Percentiles rank a stretch among this genome's conserved stretches.
These are phyloP conservation scores for Penicillium sp. DNA, from an alignment of 2,329 filamentous ascomycete genomes.

Conservation along the genomic window DNA sequence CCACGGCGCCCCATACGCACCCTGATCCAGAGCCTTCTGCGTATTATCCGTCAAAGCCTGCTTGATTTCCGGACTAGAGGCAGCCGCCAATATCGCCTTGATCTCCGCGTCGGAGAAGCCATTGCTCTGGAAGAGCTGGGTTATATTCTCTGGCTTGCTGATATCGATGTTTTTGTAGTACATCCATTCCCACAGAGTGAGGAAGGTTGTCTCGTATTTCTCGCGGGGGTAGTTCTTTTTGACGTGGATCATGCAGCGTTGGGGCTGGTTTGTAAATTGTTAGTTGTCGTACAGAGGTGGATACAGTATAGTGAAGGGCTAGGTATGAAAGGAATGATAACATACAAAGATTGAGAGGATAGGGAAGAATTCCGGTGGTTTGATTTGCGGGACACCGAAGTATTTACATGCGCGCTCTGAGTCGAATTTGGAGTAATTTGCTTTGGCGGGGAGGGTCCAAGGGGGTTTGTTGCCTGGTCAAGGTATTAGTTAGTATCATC, in stretches of 20 bases:
- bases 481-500: too few species aligned
- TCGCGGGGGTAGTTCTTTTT: slow-evolving; percentile 54
- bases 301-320: too few species aligned
- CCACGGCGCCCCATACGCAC: slow-evolving; percentile 77
- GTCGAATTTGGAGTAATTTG: slow-evolving; percentile 54
- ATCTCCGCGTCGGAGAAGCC: slow-evolving; percentile 45
- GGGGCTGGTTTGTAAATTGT: too few species aligned
- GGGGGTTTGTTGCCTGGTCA: slow-evolving; percentile 65
- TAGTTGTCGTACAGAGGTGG: too few species aligned
- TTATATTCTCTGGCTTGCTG: slow-evolving; percentile 55
- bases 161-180: slow-evolving; percentile 62
- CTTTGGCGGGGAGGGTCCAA: slow-evolving; percentile 67
- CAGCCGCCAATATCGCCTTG: slow-evolving; percentile 53
- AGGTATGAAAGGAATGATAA: too few species aligned
- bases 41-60: slow-evolving; percentile 57
- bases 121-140: slow-evolving; percentile 35
- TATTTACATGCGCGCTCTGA: slow-evolving; percentile 49
- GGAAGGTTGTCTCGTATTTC: slow-evolving; percentile 53
- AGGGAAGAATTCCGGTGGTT: slow-evolving; percentile 49
- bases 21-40: slow-evolving; percentile 57
- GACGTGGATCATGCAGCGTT: slow-evolving; percentile 64
- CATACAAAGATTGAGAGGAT: slow-evolving; percentile 53
- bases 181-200: slow-evolving; percentile 57
- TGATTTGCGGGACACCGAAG: slow-evolving; percentile 42
- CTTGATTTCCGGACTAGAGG: slow-evolving; percentile 51